Evolutionary conservation across 228 moss, liverwort and hornwort species (phyloP).

Genomic region (Sphagnum fallax): DNA sequence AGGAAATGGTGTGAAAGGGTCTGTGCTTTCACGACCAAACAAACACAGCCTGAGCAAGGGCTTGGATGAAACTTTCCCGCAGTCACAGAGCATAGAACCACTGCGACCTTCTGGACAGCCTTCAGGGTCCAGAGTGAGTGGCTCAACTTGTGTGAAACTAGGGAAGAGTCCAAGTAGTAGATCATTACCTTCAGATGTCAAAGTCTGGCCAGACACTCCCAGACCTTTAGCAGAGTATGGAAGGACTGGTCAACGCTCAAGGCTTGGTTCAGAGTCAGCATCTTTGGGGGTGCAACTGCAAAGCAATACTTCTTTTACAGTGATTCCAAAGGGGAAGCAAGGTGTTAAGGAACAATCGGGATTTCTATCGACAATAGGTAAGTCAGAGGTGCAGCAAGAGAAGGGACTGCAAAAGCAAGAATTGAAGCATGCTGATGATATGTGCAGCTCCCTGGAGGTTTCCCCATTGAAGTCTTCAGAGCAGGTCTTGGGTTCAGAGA

Average conservation of each 20-base stretch:
- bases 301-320: not conserved
- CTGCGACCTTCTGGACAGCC: conserved; percentile 23
- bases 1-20: conserved; percentile 37
- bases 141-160: conserved; percentile 31
- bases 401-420: not conserved
- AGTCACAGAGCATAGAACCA: conserved; percentile 39
- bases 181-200: conserved; percentile 27
- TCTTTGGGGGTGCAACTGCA: not conserved
- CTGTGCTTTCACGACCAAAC: conserved; percentile 28
- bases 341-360: not conserved
- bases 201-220: conserved; percentile 32
- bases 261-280: not conserved
- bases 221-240: conserved; percentile 37
- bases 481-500: not conserved
- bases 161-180: conserved; percentile 38
- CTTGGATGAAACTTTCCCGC: conserved; percentile 27
- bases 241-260: conserved; percentile 27
- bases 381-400: not conserved
- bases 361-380: not conserved
- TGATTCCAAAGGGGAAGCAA: not conserved
- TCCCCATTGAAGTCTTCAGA: not conserved
- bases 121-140: conserved; percentile 18
- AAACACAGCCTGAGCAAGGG: conserved; percentile 26
- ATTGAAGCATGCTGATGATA: not conserved
- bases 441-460: not conserved